A percentile compares a stretch with the other conserved stretches of the same genome.
Evolutionary conservation across 805 yeast genomes (phyloP).

Genomic region (Zygosaccharomyces bisporus): DNA sequence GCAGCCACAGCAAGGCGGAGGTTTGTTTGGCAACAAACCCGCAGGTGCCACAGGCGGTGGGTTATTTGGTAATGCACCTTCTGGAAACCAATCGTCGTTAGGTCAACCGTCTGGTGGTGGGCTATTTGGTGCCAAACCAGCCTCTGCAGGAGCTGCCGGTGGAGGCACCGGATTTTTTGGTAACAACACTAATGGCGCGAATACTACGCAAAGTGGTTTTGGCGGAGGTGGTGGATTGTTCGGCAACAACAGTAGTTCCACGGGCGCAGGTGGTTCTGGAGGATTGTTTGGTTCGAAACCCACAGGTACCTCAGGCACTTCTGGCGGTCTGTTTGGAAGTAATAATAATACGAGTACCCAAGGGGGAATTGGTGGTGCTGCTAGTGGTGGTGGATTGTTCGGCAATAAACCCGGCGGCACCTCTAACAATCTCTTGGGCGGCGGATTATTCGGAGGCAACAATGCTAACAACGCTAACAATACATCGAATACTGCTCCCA

Average conservation of each 20-base stretch:
- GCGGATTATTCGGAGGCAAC: slow-evolving; percentile 37
- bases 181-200: slow-evolving; percentile 22
- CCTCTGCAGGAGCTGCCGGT: slow-evolving; percentile 28
- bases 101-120: slow-evolving; percentile 26
- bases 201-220: slow-evolving; percentile 12
- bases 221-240: slow-evolving; percentile 35
- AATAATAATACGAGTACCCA: slow-evolving; percentile 13
- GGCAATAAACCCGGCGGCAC: slow-evolving; percentile 33
- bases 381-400: slow-evolving; percentile 37
- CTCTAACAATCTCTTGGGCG: slow-evolving; percentile 35
- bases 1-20: slow-evolving; percentile 26
- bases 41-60: slow-evolving; percentile 30
- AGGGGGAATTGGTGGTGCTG: slow-evolving; percentile 35
- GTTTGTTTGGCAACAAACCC: slow-evolving; percentile 43
- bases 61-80: slow-evolving; percentile 26
- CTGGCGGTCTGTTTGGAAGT: slow-evolving; percentile 37
- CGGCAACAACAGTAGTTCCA: slow-evolving; percentile 24
- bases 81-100: slow-evolving; percentile 24
- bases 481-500: slow-evolving; percentile 11
- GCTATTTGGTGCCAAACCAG: slow-evolving; percentile 41
- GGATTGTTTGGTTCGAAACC: slow-evolving; percentile 43
- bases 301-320: slow-evolving; percentile 25
- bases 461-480: slow-evolving; percentile 7
- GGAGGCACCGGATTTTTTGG: slow-evolving; percentile 42
- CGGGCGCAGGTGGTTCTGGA: slow-evolving; percentile 21